phyloP scores from a whole-genome alignment of 495 filamentous ascomycete genomes.

The Podospora tetraspora region DNA sequence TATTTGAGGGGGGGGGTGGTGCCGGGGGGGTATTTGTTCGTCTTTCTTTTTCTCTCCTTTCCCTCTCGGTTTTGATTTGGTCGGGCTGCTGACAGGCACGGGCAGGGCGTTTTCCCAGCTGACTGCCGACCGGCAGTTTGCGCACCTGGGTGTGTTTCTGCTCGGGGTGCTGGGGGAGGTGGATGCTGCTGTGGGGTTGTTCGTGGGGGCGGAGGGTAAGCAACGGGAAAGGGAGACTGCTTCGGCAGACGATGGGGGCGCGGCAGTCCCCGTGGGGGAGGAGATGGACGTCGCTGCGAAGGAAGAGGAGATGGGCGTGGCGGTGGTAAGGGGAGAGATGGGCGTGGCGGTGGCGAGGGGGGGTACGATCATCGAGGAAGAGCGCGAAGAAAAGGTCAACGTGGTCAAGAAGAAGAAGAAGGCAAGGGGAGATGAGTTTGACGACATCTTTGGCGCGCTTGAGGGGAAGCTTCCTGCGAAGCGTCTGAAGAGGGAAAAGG shows the following conservation, averaged over 20 bases:
- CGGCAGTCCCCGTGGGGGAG: background rate
- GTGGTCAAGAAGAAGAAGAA: slow-evolving; percentile 11
- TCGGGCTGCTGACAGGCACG: background rate
- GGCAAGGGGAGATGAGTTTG: slow-evolving; percentile 29
- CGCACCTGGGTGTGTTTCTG: slow-evolving; percentile 72
- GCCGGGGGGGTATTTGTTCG: slow-evolving; percentile 35
- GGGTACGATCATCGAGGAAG: no score
- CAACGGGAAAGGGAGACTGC: no score
- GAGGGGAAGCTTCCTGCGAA: no score
- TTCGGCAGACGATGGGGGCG: no score
- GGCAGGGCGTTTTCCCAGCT: slow-evolving; percentile 61
- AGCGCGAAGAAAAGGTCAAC: no score
- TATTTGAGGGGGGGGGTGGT: slow-evolving; percentile 18
- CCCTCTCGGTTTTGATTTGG: background rate
- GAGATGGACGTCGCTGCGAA: slow-evolving; percentile 14
- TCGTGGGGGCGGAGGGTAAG: background rate
- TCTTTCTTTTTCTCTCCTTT: slow-evolving; percentile 1
- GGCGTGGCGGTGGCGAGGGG: slow-evolving; percentile 19
- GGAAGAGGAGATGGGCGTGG: slow-evolving; percentile 21
- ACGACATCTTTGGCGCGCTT: slow-evolving; percentile 15
- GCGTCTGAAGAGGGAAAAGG: slow-evolving; percentile 12
- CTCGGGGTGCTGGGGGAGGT: slow-evolving; percentile 61
- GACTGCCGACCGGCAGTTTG: slow-evolving; percentile 65
- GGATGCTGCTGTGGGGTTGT: slow-evolving; percentile 31
- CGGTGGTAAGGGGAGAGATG: slow-evolving; percentile 17